Conservation (phyloP, 495 filamentous ascomycete genomes). For the Cenococcum geophilum region DNA sequence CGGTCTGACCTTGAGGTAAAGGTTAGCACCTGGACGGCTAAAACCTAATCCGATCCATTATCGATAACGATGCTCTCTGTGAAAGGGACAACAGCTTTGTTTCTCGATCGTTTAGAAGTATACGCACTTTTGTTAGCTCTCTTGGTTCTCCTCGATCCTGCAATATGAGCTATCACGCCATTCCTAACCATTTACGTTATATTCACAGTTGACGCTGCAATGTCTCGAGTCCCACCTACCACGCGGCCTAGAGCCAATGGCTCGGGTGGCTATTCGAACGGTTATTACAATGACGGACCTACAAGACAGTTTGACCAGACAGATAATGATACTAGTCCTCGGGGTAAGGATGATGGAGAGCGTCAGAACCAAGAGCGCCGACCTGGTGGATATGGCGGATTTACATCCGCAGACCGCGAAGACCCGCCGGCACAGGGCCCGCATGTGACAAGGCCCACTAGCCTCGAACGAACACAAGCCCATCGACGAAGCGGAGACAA, state of each 20-base stretch:
- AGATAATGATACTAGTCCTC: slow-evolving; percentile 11
- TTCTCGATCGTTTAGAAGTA: too few relatives aligned
- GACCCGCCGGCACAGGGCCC: slow-evolving; percentile 13
- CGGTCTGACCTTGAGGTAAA: too few relatives aligned
- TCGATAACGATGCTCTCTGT: too few relatives aligned
- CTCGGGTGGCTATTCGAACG: slow-evolving; percentile 26
- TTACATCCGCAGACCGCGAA: slow-evolving; percentile 17
- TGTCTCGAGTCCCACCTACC: slow-evolving; percentile 24
- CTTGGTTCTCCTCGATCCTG: neutral
- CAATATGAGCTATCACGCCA: neutral
- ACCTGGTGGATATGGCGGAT: slow-evolving; percentile 42
- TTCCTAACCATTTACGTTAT: neutral
- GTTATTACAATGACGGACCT: slow-evolving; percentile 11
- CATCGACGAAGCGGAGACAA: slow-evolving; percentile 31
- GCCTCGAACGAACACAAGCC: slow-evolving; percentile 31
- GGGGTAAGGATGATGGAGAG: slow-evolving; percentile 14
- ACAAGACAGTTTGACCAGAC: slow-evolving; percentile 2
- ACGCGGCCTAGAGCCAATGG: slow-evolving; percentile 18
- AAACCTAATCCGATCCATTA: too few relatives aligned
- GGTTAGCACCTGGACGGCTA: too few relatives aligned
- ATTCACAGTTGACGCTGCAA: slow-evolving; percentile 2
- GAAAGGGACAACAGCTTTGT: too few relatives aligned
- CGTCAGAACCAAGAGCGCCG: slow-evolving; percentile 31
- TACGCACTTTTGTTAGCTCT: too few relatives aligned
- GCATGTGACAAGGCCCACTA: slow-evolving; percentile 29